phyloP scores from a whole-genome alignment of 768 basidiomycete genomes.

The Candolleomyces aberdarensis region DNA sequence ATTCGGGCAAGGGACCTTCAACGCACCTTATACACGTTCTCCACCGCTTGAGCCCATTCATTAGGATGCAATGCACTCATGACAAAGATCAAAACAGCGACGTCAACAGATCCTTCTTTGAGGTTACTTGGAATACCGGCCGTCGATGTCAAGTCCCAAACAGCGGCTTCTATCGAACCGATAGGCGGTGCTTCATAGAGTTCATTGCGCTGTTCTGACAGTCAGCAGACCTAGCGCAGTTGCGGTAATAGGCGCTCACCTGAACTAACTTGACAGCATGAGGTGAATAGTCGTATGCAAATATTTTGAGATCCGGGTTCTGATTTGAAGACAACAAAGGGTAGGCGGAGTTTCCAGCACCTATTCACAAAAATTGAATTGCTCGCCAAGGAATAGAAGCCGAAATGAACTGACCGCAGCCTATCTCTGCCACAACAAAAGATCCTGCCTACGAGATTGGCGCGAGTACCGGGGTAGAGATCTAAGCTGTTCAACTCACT shows the following conservation, averaged over 20 bases:
- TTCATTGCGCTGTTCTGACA: conserved; percentile 55
- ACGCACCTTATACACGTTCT: conserved; percentile 73
- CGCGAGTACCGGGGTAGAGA: neutral
- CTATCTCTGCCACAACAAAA: conserved; percentile 78
- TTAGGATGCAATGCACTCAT: conserved; percentile 89
- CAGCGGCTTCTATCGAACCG: conserved; percentile 73
- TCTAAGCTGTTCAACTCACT: conserved; percentile 32
- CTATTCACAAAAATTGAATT: conserved; percentile 33
- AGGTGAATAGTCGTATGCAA: conserved; percentile 88
- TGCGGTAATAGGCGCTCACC: conserved; percentile 35
- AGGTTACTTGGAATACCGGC: conserved; percentile 60
- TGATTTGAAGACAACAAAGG: conserved; percentile 81
- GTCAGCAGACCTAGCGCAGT: neutral
- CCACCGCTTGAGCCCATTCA: conserved; percentile 84
- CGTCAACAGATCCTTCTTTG: conserved; percentile 70
- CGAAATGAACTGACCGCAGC: conserved; percentile 62
- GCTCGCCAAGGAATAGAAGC: neutral
- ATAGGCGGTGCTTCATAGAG: conserved; percentile 64
- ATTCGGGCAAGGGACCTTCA: neutral
- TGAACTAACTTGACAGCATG: conserved; percentile 90
- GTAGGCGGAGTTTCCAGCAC: conserved; percentile 94
- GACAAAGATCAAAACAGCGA: conserved; percentile 91
- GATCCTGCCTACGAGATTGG: conserved; percentile 62
- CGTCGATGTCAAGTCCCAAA: conserved; percentile 86
- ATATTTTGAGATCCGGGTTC: conserved; percentile 71